These are phyloP conservation scores for Colletotrichum gigasporum DNA, from an alignment of 2,329 filamentous ascomycete genomes.

Conservation along the genomic window DNA sequence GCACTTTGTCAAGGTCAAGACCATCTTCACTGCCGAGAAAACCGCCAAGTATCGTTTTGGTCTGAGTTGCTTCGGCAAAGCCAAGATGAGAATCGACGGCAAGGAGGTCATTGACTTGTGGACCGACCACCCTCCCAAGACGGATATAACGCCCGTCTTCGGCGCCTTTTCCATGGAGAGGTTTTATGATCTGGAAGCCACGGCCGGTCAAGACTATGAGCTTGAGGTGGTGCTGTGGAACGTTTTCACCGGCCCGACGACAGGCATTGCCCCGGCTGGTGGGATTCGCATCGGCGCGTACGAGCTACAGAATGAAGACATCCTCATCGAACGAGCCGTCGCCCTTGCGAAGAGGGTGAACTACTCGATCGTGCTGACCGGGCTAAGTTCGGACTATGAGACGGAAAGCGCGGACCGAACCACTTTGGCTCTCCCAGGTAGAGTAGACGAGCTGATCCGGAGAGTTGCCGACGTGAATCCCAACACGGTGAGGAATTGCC, in stretches of 20 bases:
- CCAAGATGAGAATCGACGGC: constrained; percentile 42
- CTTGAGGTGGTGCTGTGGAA: neutral
- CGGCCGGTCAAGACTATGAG: constrained; percentile 36
- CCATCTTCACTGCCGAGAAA: constrained; percentile 34
- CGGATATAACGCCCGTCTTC: constrained; percentile 41
- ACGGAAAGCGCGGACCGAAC: constrained; percentile 71
- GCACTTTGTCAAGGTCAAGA: neutral
- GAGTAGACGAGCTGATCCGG: constrained; percentile 65
- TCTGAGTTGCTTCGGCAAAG: constrained; percentile 44
- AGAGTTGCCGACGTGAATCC: constrained; percentile 64
- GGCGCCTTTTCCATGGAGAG: constrained; percentile 44
- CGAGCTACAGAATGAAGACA: constrained; percentile 7
- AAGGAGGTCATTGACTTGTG: constrained; percentile 42
- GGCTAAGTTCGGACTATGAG: constrained; percentile 58
- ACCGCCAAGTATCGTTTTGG: constrained; percentile 38
- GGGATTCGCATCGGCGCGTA: constrained; percentile 9
- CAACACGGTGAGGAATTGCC: constrained; percentile 56
- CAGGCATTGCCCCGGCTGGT: neutral
- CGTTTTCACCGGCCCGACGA: neutral
- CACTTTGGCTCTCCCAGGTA: constrained; percentile 70
- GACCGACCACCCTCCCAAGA: constrained; percentile 42
- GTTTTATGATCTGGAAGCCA: constrained; percentile 51
- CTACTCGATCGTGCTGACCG: constrained; percentile 63
- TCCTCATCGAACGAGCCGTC: constrained; percentile 28
- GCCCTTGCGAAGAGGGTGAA: constrained; percentile 62